Base-by-base conservation (phyloP, 2,329 filamentous ascomycete genomes). In the Phialophora tarda region DNA sequence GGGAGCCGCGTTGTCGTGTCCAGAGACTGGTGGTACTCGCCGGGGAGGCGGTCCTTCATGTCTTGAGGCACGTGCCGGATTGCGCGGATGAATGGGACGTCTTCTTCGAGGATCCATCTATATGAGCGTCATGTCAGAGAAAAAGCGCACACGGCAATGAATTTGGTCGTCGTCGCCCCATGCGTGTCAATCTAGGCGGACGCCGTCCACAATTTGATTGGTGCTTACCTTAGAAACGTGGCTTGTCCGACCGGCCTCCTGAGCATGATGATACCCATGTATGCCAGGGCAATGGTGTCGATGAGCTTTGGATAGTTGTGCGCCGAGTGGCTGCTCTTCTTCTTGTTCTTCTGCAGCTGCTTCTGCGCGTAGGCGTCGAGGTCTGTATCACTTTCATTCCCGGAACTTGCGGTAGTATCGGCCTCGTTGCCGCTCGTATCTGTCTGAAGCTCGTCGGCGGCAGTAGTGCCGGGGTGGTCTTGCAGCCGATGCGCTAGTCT, bases 211-310 rank as follows among this genome's bases (percentile, higher is more conserved):
- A 21, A 5, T 23, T 26, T 10, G 26, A n/a, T 26, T 3, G 41
- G 44, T 34, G 55, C 66, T 17, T 75, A 82, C 80, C 75, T 75
- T 69, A 84, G 84, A 12, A 98, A 78, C 70, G 96, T 91, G 11
- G 88, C 89, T 7, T 94, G 80, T 24, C 88, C 87, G n/a, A 91
- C 83, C 0, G 93, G 92, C 63, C 95, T 82, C 63, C 90, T 87
- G 71, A 97, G 82, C 28, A 97, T 81, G 54, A 95, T 74, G 44
- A 88, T 88, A 1, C 88, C 93, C 38, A 97, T 78, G 78, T 97
- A 97, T 74, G 91, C 93, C 11, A 97, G 76, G 1, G 84, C 88
- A 60, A 98, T 78, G 0, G 89, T 90, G 71, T 97, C 93, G 50
- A 91, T 80, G 41, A 96, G 80, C 59, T 81, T 87, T 1, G 93